Conservation (phyloP, 352 stramenopile species). For the Phytophthora pisi region DNA sequence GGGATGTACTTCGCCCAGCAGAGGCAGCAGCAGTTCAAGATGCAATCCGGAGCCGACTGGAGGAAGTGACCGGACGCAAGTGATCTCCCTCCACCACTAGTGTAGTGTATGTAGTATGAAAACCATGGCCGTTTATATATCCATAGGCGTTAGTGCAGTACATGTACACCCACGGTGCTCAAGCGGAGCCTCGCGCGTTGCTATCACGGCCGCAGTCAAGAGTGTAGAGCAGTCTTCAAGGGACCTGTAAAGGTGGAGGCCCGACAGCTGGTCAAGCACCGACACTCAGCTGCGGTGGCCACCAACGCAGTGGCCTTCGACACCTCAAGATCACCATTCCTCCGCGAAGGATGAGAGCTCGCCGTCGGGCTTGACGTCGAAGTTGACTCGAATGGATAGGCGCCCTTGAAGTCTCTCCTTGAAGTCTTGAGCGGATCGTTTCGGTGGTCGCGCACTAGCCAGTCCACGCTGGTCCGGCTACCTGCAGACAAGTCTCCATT, state of each 20-base stretch:
- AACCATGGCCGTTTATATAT: slow-evolving; percentile 12
- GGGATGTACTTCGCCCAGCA: slow-evolving; percentile 39
- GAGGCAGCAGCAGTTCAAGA: slow-evolving; percentile 29
- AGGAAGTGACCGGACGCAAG: slow-evolving; percentile 23
- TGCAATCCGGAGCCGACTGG: slow-evolving; percentile 10
- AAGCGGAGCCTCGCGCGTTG: neutral
- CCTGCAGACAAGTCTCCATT: neutral
- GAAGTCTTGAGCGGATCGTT: neutral
- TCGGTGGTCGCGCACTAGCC: slow-evolving; percentile 1
- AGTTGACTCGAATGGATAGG: neutral
- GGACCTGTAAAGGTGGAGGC: neutral
- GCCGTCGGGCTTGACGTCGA: neutral
- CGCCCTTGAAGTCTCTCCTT: neutral
- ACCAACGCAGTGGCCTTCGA: neutral
- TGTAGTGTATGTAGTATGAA: neutral
- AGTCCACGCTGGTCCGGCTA: neutral
- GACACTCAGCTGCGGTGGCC: no score
- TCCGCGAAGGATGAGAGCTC: neutral
- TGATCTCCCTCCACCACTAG: slow-evolving; percentile 3
- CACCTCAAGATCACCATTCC: neutral
- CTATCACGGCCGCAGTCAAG: no score
- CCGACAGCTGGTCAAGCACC: no score
- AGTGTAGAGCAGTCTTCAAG: neutral
- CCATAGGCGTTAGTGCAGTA: slow-evolving; percentile 9
- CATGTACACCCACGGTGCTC: no score